phyloP scores from a whole-genome alignment of 208 protist genomes.

The Leishmania arabica region DNA sequence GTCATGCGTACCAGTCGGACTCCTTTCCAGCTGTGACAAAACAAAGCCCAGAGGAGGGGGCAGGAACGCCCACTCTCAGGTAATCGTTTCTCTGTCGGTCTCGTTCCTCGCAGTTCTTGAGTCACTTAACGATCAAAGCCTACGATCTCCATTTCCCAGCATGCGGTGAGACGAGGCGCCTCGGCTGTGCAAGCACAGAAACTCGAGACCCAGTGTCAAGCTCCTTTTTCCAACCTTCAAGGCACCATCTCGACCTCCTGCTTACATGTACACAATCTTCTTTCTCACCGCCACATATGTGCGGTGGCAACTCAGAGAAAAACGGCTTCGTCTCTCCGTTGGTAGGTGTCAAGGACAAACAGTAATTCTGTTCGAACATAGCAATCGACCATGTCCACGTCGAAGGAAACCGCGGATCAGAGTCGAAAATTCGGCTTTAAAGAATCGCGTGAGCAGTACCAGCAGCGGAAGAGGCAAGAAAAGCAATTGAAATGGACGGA shows the following conservation, averaged over 20 bases:
- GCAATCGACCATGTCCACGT: conserved; percentile 10
- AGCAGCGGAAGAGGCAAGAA: conserved; percentile 42
- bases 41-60: not conserved
- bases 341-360: not conserved
- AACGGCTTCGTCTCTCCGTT: not conserved
- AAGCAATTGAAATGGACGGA: conserved; percentile 58
- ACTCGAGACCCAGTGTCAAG: not conserved
- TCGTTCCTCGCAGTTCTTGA: not conserved
- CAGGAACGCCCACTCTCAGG: not conserved
- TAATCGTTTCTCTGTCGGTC: not conserved
- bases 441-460: conserved; percentile 46
- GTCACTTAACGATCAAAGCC: not conserved
- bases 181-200: not conserved
- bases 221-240: not conserved
- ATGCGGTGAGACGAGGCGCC: too few relatives aligned
- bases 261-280: not conserved
- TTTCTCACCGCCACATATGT: not conserved
- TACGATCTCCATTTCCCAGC: not conserved
- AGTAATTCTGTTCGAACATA: conserved; percentile 2
- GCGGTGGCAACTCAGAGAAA: not conserved
- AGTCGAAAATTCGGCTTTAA: conserved; percentile 58
- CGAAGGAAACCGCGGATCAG: conserved; percentile 22
- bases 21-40: not conserved
- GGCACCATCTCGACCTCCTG: not conserved
- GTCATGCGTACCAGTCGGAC: not conserved